Evolutionary conservation across 2,329 filamentous ascomycete genomes (phyloP).

Genomic region (Xylaria sp.): DNA sequence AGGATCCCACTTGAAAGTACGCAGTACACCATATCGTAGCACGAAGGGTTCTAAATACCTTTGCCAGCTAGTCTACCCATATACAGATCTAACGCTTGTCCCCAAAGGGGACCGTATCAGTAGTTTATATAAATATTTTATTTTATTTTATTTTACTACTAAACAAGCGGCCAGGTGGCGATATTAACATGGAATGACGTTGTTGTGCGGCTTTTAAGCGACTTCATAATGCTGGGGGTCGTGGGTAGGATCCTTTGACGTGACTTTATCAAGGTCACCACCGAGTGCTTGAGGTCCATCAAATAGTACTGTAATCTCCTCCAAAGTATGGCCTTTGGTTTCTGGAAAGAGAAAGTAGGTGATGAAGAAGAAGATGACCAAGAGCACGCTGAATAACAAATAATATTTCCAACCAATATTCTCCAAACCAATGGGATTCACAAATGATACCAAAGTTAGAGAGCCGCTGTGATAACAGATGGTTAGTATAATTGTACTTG

Average conservation of each 20-base stretch:
- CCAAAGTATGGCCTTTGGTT: constrained; percentile 46
- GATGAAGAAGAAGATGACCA: constrained; percentile 48
- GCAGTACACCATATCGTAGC: not conserved
- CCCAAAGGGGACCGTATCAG: not conserved
- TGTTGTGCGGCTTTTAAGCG: not conserved
- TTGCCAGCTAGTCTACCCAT: not conserved
- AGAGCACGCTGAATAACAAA: constrained; percentile 56
- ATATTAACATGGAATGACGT: not conserved
- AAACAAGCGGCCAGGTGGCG: not conserved
- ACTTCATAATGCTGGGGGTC: not conserved
- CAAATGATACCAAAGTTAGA: constrained; percentile 23
- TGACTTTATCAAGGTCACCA: not conserved
- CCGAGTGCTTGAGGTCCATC: constrained; percentile 32
- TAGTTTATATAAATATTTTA: not conserved
- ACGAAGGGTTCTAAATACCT: not conserved
- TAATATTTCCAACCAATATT: constrained; percentile 55
- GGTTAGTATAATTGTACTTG: not conserved
- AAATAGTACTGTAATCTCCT: constrained; percentile 49
- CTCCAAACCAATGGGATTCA: constrained; percentile 52
- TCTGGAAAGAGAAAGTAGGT: constrained; percentile 53
- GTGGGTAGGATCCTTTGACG: not conserved
- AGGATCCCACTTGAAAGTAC: not conserved
- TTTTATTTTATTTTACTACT: not conserved
- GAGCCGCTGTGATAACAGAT: not conserved
- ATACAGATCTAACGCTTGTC: not conserved